A percentile compares a stretch with the other conserved stretches of the same genome.
Evolutionary conservation across 2,329 filamentous ascomycete species (phyloP).

Genomic region (Phialophora expanda): DNA sequence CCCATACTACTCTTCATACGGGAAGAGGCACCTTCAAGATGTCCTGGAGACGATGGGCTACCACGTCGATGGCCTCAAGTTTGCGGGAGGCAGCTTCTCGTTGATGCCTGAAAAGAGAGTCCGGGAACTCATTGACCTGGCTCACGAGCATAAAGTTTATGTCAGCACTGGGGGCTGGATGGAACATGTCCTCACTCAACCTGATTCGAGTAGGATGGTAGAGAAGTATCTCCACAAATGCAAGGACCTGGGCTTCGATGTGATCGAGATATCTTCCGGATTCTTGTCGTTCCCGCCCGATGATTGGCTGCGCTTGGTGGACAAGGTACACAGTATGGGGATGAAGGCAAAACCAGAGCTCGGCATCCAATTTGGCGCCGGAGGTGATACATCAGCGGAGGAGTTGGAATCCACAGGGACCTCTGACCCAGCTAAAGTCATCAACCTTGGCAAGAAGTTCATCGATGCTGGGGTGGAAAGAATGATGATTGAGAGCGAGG

Average conservation of each 20-base stretch:
- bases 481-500: constrained; percentile 65
- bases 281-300: constrained; percentile 61
- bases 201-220: constrained; percentile 52
- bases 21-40: constrained; percentile 58
- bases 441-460: constrained; percentile 58
- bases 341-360: constrained; percentile 61
- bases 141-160: constrained; percentile 57
- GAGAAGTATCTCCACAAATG: constrained; percentile 58
- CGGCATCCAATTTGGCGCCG: constrained; percentile 63
- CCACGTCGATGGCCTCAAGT: constrained; percentile 62
- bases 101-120: constrained; percentile 55
- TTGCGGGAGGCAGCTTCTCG: constrained; percentile 59
- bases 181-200: constrained; percentile 59
- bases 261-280: constrained; percentile 60
- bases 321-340: constrained; percentile 55
- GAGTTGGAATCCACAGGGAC: constrained; percentile 57
- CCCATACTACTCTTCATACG: constrained; percentile 62
- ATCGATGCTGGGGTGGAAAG: constrained; percentile 60
- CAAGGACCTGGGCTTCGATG: constrained; percentile 61
- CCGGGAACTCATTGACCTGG: constrained; percentile 56
- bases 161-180: constrained; percentile 63
- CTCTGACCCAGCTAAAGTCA: constrained; percentile 56
- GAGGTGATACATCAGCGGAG: constrained; percentile 57
- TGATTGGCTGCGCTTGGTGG: constrained; percentile 60
- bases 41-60: constrained; percentile 62